Conservation (phyloP, 78 protist species). For the slime mould (Dictyostelium discoideum) region DNA sequence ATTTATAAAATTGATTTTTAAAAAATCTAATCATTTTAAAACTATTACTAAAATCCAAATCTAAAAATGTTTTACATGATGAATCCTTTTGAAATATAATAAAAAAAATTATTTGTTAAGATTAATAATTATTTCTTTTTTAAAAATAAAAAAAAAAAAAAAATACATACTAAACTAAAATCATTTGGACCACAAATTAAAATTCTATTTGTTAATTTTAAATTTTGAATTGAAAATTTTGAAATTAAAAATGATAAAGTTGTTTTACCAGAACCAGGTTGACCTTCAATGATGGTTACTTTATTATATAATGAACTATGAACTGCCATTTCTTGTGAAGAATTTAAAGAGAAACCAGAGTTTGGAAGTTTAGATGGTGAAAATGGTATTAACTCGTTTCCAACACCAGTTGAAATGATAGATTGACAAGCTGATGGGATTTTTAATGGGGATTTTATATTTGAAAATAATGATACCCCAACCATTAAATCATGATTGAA, state of each 20-base stretch:
- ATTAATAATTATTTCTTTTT: background rate
- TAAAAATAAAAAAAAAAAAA: background rate
- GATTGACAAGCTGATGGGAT: background rate
- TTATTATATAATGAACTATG: background rate
- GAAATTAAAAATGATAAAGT: conserved; percentile 4
- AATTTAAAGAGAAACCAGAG: background rate
- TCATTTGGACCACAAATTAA: conserved; percentile 70
- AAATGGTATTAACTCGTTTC: background rate
- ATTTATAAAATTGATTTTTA: background rate
- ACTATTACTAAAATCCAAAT: background rate
- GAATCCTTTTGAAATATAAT: background rate
- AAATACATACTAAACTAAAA: conserved; percentile 16
- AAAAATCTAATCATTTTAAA: conserved; percentile 8
- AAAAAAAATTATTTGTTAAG: background rate
- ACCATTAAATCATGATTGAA: background rate
- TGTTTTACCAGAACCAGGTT: conserved; percentile 58
- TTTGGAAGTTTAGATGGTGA: background rate
- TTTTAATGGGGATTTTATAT: background rate
- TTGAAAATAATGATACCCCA: conserved; percentile 4
- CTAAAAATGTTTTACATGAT: conserved; percentile 17
- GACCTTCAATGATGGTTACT: conserved; percentile 38
- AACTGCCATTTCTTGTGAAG: background rate
- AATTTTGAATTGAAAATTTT: background rate
- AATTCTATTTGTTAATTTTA: background rate
- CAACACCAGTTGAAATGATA: background rate